Base-by-base conservation (phyloP, 192 early-diverging fungal species). In the Rhizophagus sp. region DNA sequence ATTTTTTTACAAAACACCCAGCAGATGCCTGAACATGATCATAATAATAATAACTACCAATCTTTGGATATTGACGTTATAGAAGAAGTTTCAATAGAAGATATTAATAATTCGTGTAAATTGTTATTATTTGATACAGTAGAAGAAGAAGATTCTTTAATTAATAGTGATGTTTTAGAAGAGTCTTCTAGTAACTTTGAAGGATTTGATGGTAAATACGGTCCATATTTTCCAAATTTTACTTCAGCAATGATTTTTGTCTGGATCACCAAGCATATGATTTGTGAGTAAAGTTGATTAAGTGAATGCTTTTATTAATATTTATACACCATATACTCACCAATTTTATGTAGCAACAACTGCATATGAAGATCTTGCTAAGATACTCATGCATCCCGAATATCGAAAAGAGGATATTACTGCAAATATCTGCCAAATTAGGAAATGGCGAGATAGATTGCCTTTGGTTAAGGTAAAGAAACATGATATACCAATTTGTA, bases 341-440 rank as follows among this genome's bases (percentile, higher is more conserved):
- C 13, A 0, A 30, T 65, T 39, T 72, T 36, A 22, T 75, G 11
- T 75, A 75, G 27, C 73, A 11, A 75, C 73, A 9, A 2, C 24
- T 39, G 50, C 73, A 12, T 75, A 75, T 75, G 3, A 75, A 75
- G 52, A 75, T 61, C 73, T 75, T 30, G 19, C 49, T 0, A 50
- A 75, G 13, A 75, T 57, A 34, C 27, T 75, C 27, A 30, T 13
- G 13, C n/a, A 57, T 12, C 49, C 12, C 0, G 13, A 75, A 0
- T 75, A 15, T 75, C 25, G 13, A 19, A 75, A 61, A 6, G 24
- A 72, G 6, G 73, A 75, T 36, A 1, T 62, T 61, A 34, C 11
- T 4, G 30, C 27, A 61, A 75, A 75, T 62, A 75, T 75, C 3
- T 1, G 44, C 0, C 24, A 22, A 10, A 12, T 73, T 52, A 3